These are phyloP conservation scores for Haplosporangium sp. DNA, from an alignment of 371 early-diverging fungal genomes.

Conservation along the genomic window DNA sequence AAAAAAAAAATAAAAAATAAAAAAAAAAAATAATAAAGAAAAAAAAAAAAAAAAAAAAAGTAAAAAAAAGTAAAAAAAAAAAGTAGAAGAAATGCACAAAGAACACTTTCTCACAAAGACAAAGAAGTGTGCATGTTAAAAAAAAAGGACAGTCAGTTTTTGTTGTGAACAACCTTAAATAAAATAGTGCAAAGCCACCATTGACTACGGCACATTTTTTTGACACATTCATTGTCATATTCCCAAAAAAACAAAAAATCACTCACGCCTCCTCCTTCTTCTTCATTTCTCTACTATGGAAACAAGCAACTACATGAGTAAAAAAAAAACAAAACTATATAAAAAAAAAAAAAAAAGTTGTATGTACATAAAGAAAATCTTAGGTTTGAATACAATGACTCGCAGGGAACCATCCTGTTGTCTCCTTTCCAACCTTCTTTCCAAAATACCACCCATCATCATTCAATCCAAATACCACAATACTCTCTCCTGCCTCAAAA, in stretches of 20 bases:
- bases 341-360: too few relatives aligned
- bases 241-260: too few relatives aligned
- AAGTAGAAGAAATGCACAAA: not conserved
- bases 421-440: conserved; percentile 49
- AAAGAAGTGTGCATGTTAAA: too few relatives aligned
- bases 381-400: conserved; percentile 50
- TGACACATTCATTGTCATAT: too few relatives aligned
- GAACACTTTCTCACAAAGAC: not conserved
- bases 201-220: too few relatives aligned
- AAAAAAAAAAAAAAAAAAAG: not conserved
- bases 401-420: conserved; percentile 51
- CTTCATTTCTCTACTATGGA: not conserved
- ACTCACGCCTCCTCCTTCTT: too few relatives aligned
- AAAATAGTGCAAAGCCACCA: conserved; percentile 5
- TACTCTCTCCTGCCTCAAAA: conserved; percentile 55
- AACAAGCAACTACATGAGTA: too few relatives aligned
- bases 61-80: not conserved
- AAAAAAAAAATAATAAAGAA: not conserved
- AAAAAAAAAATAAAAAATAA: too few relatives aligned
- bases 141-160: not conserved
- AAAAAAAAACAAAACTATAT: too few relatives aligned
- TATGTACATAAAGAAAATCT: not conserved
- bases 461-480: conserved; percentile 52
- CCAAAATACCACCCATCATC: conserved; percentile 55
- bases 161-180: not conserved